phyloP scores from a whole-genome alignment of 352 stramenopile genomes.

The Phytopythium chamaehyphon region DNA sequence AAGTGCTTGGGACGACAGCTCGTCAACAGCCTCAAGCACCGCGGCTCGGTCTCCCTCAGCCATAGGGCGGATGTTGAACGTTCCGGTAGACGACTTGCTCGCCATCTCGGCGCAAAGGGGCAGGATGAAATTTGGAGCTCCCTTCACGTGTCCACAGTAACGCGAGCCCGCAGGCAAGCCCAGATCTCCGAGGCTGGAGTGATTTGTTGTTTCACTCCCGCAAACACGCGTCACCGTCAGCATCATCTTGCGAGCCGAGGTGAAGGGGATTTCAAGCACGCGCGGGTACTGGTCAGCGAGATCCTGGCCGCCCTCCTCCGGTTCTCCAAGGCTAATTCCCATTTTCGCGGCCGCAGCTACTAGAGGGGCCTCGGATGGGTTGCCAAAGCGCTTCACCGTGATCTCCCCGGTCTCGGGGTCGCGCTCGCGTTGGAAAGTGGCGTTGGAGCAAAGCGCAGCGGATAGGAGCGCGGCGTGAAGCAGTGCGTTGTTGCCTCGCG shows the following conservation, averaged over 20 bases:
- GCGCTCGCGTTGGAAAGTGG: constrained; percentile 48
- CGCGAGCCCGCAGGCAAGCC: constrained; percentile 28
- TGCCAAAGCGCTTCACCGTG: constrained; percentile 55
- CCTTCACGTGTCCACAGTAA: constrained; percentile 58
- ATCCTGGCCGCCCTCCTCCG: constrained; percentile 39
- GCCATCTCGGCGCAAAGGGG: constrained; percentile 44
- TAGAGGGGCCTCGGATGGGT: constrained; percentile 71
- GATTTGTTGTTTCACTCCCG: constrained; percentile 6
- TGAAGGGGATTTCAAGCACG: constrained; percentile 92
- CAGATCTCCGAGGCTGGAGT: constrained; percentile 18
- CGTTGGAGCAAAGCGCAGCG: constrained; percentile 74
- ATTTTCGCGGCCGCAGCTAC: constrained; percentile 72
- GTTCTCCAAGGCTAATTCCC: constrained; percentile 24
- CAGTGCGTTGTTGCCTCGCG: constrained; percentile 46
- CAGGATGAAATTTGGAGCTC: constrained; percentile 69
- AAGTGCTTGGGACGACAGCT: constrained; percentile 72
- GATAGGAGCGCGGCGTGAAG: constrained; percentile 50
- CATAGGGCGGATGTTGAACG: constrained; percentile 16
- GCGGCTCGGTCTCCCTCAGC: constrained; percentile 37
- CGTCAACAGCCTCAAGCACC: constrained; percentile 56
- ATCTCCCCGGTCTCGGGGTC: constrained; percentile 10
- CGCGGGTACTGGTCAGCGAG: constrained; percentile 40
- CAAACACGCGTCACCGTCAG: constrained; percentile 9
- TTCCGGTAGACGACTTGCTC: not conserved
- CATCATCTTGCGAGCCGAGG: constrained; percentile 89